Conservation (phyloP, 2,329 filamentous ascomycete species). For the Juglanconis sp. region DNA sequence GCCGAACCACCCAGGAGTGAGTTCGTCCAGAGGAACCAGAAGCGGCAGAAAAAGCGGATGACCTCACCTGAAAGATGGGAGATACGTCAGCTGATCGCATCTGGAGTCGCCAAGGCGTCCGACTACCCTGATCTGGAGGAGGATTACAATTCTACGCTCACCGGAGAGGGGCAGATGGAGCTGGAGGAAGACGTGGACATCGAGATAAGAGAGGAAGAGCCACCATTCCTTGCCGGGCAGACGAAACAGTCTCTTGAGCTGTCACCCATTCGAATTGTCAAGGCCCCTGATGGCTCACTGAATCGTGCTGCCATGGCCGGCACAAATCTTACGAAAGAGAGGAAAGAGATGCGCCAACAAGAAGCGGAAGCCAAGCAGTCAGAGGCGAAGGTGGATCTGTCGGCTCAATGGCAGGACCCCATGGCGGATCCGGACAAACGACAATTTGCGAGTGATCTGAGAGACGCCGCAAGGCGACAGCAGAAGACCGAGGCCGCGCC, state of each 20-base stretch:
- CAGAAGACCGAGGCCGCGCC: constrained; percentile 69
- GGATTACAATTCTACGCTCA: constrained; percentile 84
- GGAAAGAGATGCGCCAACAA: constrained; percentile 83
- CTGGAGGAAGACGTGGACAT: constrained; percentile 97
- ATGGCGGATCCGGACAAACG: constrained; percentile 84
- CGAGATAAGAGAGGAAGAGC: constrained; percentile 92
- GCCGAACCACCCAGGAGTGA: constrained; percentile 55
- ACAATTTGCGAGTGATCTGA: constrained; percentile 84
- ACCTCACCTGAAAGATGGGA: constrained; percentile 98
- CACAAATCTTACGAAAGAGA: constrained; percentile 81
- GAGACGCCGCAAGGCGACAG: constrained; percentile 59
- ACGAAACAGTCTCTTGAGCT: constrained; percentile 94
- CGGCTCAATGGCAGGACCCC: constrained; percentile 93
- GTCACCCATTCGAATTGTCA: constrained; percentile 93
- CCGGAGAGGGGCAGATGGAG: constrained; percentile 82
- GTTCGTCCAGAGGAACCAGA: constrained; percentile 50
- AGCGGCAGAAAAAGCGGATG: constrained; percentile 80
- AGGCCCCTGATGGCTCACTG: constrained; percentile 96
- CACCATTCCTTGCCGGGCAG: constrained; percentile 91
- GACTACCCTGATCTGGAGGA: constrained; percentile 95
- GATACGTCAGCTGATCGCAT: constrained; percentile 92
- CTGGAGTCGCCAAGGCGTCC: constrained; percentile 85
- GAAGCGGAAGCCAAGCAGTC: constrained; percentile 79
- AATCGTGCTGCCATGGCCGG: constrained; percentile 96
- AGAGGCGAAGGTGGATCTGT: constrained; percentile 76